phyloP scores from a whole-genome alignment of 176 grass and related monocot species.

The Carex myosuroides region DNA sequence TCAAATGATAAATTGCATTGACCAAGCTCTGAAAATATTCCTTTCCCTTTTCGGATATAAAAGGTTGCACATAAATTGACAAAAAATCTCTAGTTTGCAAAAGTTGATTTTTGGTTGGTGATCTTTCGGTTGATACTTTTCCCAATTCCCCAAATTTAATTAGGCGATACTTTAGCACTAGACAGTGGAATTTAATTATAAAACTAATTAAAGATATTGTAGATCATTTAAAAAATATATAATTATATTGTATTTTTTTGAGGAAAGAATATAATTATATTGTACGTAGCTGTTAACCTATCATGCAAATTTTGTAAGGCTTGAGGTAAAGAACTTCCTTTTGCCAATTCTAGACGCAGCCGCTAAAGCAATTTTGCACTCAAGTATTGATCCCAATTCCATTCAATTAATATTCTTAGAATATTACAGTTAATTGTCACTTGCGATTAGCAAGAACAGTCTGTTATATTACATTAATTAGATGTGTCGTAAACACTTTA shows the following conservation, averaged over 20 bases:
- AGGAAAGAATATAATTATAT: too few relatives aligned
- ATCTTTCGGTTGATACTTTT: not conserved
- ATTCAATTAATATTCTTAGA: not conserved
- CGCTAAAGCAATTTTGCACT: slow-evolving; percentile 19
- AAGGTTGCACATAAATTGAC: not conserved
- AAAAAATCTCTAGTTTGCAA: not conserved
- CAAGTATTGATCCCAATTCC: slow-evolving; percentile 36
- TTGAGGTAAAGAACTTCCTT: slow-evolving; percentile 22
- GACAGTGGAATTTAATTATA: not conserved
- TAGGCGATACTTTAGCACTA: too few relatives aligned
- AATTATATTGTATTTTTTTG: too few relatives aligned
- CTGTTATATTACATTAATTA: not conserved
- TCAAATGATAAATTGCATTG: not conserved
- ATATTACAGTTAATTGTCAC: not conserved
- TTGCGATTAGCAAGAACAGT: not conserved
- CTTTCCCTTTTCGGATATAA: not conserved
- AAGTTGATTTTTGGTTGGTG: not conserved
- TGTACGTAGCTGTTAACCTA: not conserved
- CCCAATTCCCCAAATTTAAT: not conserved
- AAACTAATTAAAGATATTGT: not conserved
- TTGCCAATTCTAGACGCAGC: slow-evolving; percentile 32
- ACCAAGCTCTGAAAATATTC: not conserved
- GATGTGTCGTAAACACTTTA: not conserved
- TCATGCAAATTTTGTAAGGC: not conserved
- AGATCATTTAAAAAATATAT: not conserved